A percentile compares a stretch with the other conserved stretches of the same genome.
Evolutionary conservation across 2,329 filamentous ascomycete genomes (phyloP).

Genomic region (Pseudocercospora fuligena): DNA sequence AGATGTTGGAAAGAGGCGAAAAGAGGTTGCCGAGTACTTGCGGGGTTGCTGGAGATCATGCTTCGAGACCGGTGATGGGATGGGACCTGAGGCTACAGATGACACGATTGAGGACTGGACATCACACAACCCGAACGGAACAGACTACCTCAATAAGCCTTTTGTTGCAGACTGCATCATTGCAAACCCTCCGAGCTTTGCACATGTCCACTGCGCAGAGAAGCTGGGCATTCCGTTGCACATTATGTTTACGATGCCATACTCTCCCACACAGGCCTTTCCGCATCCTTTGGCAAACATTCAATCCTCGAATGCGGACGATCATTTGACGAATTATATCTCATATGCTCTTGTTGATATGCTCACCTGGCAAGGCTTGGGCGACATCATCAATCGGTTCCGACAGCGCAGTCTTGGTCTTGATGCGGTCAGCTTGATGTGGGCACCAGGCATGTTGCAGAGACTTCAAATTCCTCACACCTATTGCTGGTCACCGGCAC

Average conservation of each 20-base stretch:
- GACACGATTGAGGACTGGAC: slow-evolving; percentile 57
- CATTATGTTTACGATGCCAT: slow-evolving; percentile 96
- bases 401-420: slow-evolving; percentile 74
- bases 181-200: slow-evolving; percentile 78
- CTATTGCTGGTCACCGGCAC: slow-evolving; percentile 86
- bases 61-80: slow-evolving; percentile 75
- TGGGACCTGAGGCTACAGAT: slow-evolving; percentile 43
- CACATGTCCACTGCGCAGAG: slow-evolving; percentile 75
- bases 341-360: slow-evolving; percentile 86
- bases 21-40: slow-evolving; percentile 78
- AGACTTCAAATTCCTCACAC: slow-evolving; percentile 81
- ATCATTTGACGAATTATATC: slow-evolving; percentile 78
- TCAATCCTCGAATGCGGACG: slow-evolving; percentile 74
- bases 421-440: slow-evolving; percentile 77
- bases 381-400: slow-evolving; percentile 89
- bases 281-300: slow-evolving; percentile 87
- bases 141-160: slow-evolving; percentile 56
- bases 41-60: slow-evolving; percentile 86
- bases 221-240: slow-evolving; percentile 76
- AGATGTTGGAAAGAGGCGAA: slow-evolving; percentile 74
- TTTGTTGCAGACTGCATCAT: slow-evolving; percentile 86
- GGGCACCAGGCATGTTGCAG: slow-evolving; percentile 78
- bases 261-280: slow-evolving; percentile 83
- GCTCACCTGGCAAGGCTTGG: slow-evolving; percentile 90
- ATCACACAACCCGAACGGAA: slow-evolving; percentile 38